Percentiles rank a stretch among this genome's conserved stretches.
These are phyloP conservation scores for Phytopythium chamaehyphon DNA, from an alignment of 352 stramenopile species.

Conservation along the genomic window DNA sequence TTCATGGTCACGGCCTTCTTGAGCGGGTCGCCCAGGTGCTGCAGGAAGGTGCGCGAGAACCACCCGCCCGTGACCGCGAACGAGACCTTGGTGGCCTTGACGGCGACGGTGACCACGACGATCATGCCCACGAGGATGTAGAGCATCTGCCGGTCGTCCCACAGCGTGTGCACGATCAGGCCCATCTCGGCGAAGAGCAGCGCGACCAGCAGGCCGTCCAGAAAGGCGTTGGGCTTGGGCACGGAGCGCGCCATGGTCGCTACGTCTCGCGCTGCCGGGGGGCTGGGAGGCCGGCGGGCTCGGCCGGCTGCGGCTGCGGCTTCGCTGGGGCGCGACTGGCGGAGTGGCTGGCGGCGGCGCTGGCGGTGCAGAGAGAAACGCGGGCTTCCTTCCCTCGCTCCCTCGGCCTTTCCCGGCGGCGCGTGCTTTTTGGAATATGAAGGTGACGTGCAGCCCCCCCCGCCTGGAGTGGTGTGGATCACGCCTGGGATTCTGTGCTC, in stretches of 20 bases:
- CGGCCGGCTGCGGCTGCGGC: too few species aligned
- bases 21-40: constrained; percentile 78
- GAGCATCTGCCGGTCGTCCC: constrained; percentile 67
- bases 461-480: neutral
- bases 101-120: constrained; percentile 61
- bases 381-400: too few species aligned
- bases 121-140: constrained; percentile 57
- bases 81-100: constrained; percentile 60
- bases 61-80: constrained; percentile 63
- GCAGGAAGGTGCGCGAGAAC: constrained; percentile 74
- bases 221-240: constrained; percentile 56
- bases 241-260: constrained; percentile 50
- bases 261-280: neutral
- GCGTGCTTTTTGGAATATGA: too few species aligned
- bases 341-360: too few species aligned
- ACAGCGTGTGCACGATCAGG: constrained; percentile 58
- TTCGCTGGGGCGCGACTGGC: too few species aligned
- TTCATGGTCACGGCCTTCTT: constrained; percentile 82
- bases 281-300: too few species aligned
- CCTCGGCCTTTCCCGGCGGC: too few species aligned
- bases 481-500: neutral
- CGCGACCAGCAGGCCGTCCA: constrained; percentile 61
- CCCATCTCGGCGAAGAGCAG: constrained; percentile 59
- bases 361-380: too few species aligned
- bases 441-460: too few species aligned